These are phyloP conservation scores for Nectriaceae sp. DNA, from an alignment of 2,329 filamentous ascomycete species.

Conservation along the genomic window DNA sequence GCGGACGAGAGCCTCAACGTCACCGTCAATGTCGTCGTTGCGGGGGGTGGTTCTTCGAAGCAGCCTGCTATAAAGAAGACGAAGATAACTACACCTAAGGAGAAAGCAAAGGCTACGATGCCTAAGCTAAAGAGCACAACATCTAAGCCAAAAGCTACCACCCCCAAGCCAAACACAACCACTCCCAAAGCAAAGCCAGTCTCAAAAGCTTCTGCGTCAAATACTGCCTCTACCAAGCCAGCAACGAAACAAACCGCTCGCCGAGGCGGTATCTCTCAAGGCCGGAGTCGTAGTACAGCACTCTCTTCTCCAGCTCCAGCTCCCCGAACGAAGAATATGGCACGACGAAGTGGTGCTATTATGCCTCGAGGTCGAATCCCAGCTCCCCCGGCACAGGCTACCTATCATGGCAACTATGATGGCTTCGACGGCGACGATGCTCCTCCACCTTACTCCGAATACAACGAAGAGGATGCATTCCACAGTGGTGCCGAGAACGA, in stretches of 20 bases:
- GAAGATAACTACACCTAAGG: constrained; percentile 10
- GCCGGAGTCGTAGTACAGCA: constrained; percentile 3
- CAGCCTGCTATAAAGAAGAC: constrained; percentile 16
- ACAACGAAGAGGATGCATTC: constrained; percentile 3
- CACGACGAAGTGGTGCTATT: constrained; percentile 29
- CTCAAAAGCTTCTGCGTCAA: constrained; percentile 1
- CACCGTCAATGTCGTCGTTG: neutral
- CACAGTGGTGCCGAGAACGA: too few species aligned
- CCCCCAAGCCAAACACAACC: neutral
- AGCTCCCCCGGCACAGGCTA: neutral
- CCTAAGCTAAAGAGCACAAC: neutral
- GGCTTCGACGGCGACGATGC: constrained; percentile 1
- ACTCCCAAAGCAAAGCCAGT: neutral
- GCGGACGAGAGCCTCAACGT: constrained; percentile 5
- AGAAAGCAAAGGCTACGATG: neutral
- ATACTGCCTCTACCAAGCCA: neutral
- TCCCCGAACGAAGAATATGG: constrained; percentile 20
- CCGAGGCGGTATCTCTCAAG: constrained; percentile 15
- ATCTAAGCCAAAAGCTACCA: constrained; percentile 1
- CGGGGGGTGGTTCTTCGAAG: neutral
- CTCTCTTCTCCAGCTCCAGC: neutral
- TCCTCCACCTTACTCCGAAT: constrained; percentile 21
- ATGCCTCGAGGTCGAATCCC: constrained; percentile 24
- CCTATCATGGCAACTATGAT: neutral
- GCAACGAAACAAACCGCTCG: constrained; percentile 15